Base-by-base conservation (phyloP, 495 filamentous ascomycete species). In the Hypomontagnella submonticulosa region DNA sequence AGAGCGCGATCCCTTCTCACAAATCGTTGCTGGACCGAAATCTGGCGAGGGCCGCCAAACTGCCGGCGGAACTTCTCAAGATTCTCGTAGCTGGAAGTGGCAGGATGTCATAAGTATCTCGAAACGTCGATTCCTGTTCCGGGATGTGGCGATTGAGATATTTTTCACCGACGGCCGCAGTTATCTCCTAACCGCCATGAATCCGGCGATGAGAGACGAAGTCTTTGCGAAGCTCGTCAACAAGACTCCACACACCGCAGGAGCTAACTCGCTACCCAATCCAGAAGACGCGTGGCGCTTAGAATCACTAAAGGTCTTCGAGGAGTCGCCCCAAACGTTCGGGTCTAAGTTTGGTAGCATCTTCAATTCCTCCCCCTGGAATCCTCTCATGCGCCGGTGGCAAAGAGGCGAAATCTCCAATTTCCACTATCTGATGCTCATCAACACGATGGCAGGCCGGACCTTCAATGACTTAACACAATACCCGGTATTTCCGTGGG, bases 391-490 rank as follows among this genome's bases (percentile, higher is more conserved):
- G 62, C 88, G 88, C 34, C 90, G 89, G 80, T 99, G 95, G 95
- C 83, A 92, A 52, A 89, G 88, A 71, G 96, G 95, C 4, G 96
- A 98, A 69, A 91, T 97, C 7, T 98, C 96, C 4, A 99, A 99
- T 73, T 99, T 98, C 70, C 92, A 97, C 74, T 99, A 99, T 74
- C 84, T 99, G 23, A 98, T 99, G 96, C 84, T 97, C 42, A 86
- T 99, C 72, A 99, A 99, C 71, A 98, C 96, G 4, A 92, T 98
- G 83, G 95, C 95, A 15, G 95, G 95, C 30, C 82, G 95, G 48
- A 98, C 95, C 0, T 99, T 99, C 82, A 99, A 99, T 71, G 95
- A 99, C 74, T 80, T 99, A 8, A 99, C 95, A 1, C 96, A 98
- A 64, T 99, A 99, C 70, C 95, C 95, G 0, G 95, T 99, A 16